Evolutionary conservation across 2,329 filamentous ascomycete species (phyloP).

Genomic region (Fusarium newnesense): DNA sequence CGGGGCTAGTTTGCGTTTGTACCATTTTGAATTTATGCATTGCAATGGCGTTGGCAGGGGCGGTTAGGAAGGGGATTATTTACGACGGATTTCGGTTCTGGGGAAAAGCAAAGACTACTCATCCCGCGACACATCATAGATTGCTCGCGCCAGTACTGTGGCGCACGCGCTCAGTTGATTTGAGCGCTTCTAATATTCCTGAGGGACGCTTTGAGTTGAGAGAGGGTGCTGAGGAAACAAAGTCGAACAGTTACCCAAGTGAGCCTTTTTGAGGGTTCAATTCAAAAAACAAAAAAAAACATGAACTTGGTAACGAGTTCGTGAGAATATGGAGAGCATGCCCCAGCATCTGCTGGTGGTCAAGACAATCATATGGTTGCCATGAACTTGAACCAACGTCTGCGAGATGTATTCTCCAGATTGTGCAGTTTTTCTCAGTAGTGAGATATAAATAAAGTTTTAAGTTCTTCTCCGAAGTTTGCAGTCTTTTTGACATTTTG

Average conservation of each 20-base stretch:
- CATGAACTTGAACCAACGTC: conserved; percentile 4
- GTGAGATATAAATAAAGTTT: conserved; percentile 36
- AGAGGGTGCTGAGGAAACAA: conserved; percentile 22
- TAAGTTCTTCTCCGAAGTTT: conserved; percentile 19
- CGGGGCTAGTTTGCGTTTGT: conserved; percentile 52
- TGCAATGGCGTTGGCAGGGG: conserved; percentile 66
- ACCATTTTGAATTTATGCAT: conserved; percentile 59
- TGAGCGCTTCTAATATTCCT: conserved; percentile 46
- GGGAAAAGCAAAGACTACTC: conserved; percentile 51
- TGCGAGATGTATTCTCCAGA: conserved; percentile 9
- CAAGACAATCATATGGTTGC: not conserved
- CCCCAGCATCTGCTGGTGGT: not conserved
- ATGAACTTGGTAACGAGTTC: conserved; percentile 1
- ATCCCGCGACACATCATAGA: conserved; percentile 54
- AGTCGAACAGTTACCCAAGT: conserved; percentile 14
- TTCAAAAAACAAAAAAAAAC: conserved; percentile 13
- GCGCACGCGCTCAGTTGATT: conserved; percentile 41
- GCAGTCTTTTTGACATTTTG: conserved; percentile 1
- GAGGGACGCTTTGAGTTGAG: conserved; percentile 40
- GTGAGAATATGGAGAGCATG: conserved; percentile 22
- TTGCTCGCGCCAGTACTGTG: conserved; percentile 47
- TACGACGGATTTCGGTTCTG: conserved; percentile 46
- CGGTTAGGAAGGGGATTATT: conserved; percentile 45
- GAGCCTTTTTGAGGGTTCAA: conserved; percentile 11
- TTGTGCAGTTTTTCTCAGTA: conserved; percentile 14